Evolutionary conservation across 768 basidiomycete species (phyloP).

Genomic region (Auricularia sp.): DNA sequence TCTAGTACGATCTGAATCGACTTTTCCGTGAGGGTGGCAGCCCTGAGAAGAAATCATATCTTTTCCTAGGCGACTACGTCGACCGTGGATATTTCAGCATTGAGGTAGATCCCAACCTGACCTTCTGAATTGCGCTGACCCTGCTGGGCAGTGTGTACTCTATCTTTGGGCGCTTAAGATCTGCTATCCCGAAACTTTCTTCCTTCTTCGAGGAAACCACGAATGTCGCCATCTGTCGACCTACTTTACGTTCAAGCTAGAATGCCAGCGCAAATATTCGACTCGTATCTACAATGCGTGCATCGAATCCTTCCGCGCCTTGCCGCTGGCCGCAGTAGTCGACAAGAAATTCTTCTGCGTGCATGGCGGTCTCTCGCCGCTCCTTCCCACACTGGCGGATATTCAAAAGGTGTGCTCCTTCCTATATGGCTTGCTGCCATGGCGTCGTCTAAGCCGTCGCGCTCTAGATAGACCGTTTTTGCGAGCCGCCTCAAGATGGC

Average conservation of each 20-base stretch:
- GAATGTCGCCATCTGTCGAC: conserved; percentile 64
- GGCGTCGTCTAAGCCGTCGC: not conserved
- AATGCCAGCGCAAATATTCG: conserved; percentile 91
- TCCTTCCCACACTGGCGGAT: conserved; percentile 70
- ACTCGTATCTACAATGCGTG: conserved; percentile 83
- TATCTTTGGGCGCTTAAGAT: conserved; percentile 40
- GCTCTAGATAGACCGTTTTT: conserved; percentile 61
- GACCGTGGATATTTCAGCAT: conserved; percentile 40
- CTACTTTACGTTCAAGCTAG: conserved; percentile 96
- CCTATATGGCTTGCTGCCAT: not conserved
- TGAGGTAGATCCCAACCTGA: conserved; percentile 22
- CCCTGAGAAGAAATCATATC: conserved; percentile 35
- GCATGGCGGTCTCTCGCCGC: conserved; percentile 90
- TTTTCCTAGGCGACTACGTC: conserved; percentile 40
- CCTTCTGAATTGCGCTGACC: not conserved
- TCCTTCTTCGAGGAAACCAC: conserved; percentile 38
- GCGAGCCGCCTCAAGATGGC: conserved; percentile 87
- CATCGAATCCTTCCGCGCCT: conserved; percentile 77
- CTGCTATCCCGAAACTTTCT: conserved; percentile 37
- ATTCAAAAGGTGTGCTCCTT: conserved; percentile 43
- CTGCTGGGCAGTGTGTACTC: conserved; percentile 29
- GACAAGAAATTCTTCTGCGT: conserved; percentile 96
- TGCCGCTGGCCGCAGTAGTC: conserved; percentile 86
- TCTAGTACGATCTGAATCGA: conserved; percentile 38
- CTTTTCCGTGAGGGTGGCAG: conserved; percentile 37